A percentile compares a stretch with the other conserved stretches of the same genome.
Evolutionary conservation across 2,329 filamentous ascomycete genomes (phyloP).

Genomic region (Diaporthe ampelina): DNA sequence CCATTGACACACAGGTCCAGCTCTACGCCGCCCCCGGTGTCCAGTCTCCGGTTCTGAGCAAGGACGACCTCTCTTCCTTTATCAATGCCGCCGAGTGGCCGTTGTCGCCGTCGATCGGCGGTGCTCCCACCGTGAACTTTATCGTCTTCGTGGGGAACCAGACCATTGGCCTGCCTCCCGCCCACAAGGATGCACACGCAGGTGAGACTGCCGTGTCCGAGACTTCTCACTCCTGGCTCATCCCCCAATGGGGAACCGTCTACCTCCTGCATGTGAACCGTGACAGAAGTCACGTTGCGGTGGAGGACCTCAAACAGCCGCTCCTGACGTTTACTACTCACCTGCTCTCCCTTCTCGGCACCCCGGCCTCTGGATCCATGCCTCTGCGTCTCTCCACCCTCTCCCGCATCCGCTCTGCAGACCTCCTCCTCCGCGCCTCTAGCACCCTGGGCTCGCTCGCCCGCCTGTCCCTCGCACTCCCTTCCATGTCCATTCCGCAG

Average conservation of each 20-base stretch:
- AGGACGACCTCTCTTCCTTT: conserved; percentile 91
- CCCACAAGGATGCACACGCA: conserved; percentile 24
- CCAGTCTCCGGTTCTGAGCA: conserved; percentile 76
- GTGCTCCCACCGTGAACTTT: conserved; percentile 95
- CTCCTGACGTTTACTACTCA: conserved; percentile 94
- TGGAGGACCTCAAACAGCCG: conserved; percentile 79
- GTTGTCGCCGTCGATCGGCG: conserved; percentile 91
- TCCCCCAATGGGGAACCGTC: conserved; percentile 92
- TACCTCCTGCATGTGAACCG: conserved; percentile 68
- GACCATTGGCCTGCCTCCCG: conserved; percentile 67
- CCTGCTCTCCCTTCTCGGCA: conserved; percentile 87
- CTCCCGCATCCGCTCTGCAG: conserved; percentile 86
- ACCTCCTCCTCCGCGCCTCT: conserved; percentile 88
- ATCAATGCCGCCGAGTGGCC: conserved; percentile 99
- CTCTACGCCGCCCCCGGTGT: conserved; percentile 85
- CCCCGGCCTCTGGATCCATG: conserved; percentile 85
- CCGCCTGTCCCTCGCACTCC: conserved; percentile 84
- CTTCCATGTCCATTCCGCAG: conserved; percentile 90
- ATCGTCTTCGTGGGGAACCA: conserved; percentile 89
- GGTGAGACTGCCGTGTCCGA: conserved; percentile 55
- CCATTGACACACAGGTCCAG: conserved; percentile 95
- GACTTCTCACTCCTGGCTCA: conserved; percentile 81
- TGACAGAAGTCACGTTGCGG: conserved; percentile 67
- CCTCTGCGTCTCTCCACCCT: conserved; percentile 88
- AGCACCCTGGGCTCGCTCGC: conserved; percentile 95